These are phyloP conservation scores for Cairneyella variabilis DNA, from an alignment of 495 filamentous ascomycete species.

Conservation along the genomic window DNA sequence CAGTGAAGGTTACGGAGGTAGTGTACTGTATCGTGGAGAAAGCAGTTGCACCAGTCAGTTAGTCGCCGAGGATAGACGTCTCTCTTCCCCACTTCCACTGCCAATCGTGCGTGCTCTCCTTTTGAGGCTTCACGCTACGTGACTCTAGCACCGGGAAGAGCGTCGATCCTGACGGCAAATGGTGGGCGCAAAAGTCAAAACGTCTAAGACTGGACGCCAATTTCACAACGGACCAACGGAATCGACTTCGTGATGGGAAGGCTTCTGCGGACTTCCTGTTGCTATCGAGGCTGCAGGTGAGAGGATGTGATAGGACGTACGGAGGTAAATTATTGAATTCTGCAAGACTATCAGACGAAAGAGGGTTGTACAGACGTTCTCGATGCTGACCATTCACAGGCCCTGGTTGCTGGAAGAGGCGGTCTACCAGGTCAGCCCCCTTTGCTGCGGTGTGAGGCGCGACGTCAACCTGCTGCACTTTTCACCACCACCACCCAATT, in stretches of 20 bases:
- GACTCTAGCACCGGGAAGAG: slow-evolving; percentile 9
- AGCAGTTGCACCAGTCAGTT: too few relatives aligned
- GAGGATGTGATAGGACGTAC: not conserved
- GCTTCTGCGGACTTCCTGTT: not conserved
- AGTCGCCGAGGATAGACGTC: not conserved
- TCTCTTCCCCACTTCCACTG: not conserved
- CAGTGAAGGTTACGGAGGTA: not conserved
- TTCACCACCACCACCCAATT: too few relatives aligned
- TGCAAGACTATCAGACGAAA: not conserved
- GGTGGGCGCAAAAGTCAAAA: too few relatives aligned
- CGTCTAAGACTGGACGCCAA: too few relatives aligned
- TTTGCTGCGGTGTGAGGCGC: too few relatives aligned
- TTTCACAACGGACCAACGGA: not conserved
- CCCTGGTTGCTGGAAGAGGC: too few relatives aligned
- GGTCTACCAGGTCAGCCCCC: too few relatives aligned
- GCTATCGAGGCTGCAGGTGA: not conserved
- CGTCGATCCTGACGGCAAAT: slow-evolving; percentile 17
- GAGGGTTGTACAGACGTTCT: too few relatives aligned
- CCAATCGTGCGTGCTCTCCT: not conserved
- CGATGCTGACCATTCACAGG: too few relatives aligned
- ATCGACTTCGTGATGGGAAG: not conserved
- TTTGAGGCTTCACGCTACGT: not conserved
- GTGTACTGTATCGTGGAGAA: not conserved
- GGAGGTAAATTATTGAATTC: not conserved
- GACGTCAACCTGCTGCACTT: too few relatives aligned